Evolutionary conservation across 2,329 filamentous ascomycete species (phyloP), one percentile per base, ranked within the genome.

Genomic region (Xylaria sp.): DNA sequence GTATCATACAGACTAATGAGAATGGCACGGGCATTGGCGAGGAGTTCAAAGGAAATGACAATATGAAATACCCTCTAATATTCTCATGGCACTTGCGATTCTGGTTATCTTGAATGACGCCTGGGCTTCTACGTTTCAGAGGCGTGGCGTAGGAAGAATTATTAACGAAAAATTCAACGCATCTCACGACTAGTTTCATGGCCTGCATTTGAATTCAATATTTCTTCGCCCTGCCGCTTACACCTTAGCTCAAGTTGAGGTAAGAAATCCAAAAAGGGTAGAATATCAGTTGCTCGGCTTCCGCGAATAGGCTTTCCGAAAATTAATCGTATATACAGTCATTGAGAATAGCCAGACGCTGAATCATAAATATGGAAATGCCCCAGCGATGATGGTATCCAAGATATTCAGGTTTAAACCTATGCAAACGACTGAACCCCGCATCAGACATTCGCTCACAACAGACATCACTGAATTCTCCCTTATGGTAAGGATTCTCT

Each of bases 11-110:
- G 39, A 43, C 60, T 50, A 52, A 41, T 63, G 55, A 39, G 45
- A 56, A 57, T 57, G 50, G 60, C 36, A 52, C 34, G 36, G 7
- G 63, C 69, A 70, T 69, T 65, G 63, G 60, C 53, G 25, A 41
- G 69, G 69, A 39, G 69, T 69, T 67, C 8, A 20, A 66, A 48
- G 59, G 56, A 46, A 58, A 67, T 55, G 59, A 60, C 4, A 61
- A 64, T 56, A 62, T 25, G 15, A 60, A 28, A 41, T 61, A 20
- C 39, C n/a, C 20, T 45, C 32, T 28, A 20, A 12, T 48, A 13
- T 25, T 13, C 20, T 46, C 9, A 52, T 28, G 15, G 45, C 23
- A 7, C 8, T 6, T 56, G 5, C 41, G 8, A 53, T 20, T 32
- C 46, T 23, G 3, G 25, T 6, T 41, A 3, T 46, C 23, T 46